phyloP scores from a whole-genome alignment of 257 asterid genomes.

The Oldenlandia corymbosa region DNA sequence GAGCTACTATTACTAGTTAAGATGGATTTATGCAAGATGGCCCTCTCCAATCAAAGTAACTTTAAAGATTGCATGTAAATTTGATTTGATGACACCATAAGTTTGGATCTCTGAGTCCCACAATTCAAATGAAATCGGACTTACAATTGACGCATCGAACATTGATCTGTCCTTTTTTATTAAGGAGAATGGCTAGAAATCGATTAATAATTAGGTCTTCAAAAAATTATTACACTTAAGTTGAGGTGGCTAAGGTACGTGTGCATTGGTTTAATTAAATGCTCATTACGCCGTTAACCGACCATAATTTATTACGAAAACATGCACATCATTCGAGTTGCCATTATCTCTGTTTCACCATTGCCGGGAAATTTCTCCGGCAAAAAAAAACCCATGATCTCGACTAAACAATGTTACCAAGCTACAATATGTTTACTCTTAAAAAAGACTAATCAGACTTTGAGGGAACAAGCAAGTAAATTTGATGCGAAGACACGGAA shows the following conservation, averaged over 20 bases:
- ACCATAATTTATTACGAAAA: slow-evolving; percentile 32
- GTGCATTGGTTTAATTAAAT: not conserved
- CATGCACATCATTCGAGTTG: slow-evolving; percentile 22
- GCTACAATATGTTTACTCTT: not conserved
- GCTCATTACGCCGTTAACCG: slow-evolving; percentile 17
- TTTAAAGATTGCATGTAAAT: not conserved
- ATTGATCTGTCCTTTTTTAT: no score
- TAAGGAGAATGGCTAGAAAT: no score
- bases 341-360: slow-evolving; percentile 16
- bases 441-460: slow-evolving; percentile 8
- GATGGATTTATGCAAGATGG: not conserved
- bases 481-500: slow-evolving; percentile 33
- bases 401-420: slow-evolving; percentile 9
- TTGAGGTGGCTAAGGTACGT: no score
- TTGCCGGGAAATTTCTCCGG: not conserved
- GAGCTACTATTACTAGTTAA: no score
- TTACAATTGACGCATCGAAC: no score
- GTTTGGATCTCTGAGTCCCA: slow-evolving; percentile 2
- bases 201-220: no score
- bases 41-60: not conserved
- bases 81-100: not conserved
- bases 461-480: slow-evolving; percentile 36
- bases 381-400: slow-evolving; percentile 7
- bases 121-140: not conserved
- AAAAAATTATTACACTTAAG: no score